Base-by-base conservation (phyloP, 768 basidiomycete genomes). In the Pleurotus ostreatus region DNA sequence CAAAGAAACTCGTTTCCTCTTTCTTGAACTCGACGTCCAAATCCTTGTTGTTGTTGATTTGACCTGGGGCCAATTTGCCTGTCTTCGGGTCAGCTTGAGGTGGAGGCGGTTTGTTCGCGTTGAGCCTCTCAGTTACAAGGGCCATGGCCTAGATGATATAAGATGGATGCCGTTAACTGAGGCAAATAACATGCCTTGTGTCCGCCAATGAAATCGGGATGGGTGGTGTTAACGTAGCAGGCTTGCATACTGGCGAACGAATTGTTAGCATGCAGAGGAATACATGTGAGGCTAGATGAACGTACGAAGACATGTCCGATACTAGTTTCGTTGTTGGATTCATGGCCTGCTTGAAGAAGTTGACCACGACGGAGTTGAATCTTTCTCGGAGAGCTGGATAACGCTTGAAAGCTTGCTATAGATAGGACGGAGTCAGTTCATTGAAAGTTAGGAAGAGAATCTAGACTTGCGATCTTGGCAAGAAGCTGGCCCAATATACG, bases 201-300 rank as follows among this genome's bases (percentile, higher is more conserved):
- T 20, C 97, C 97, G 59, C 86, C 91, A 67, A 99, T 83, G 75
- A 99, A 98, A 73, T 99, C 97, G 1, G 97, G 97, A 68, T 99
- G 97, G 1, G 96, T 98, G 12, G 97, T 98, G 75, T 99, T 99
- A 65, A 99, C 89, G 68, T 98, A 99, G 70, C 94, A 96, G 38
- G 95, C 94, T 76, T 98, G 96, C 94, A 98, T 98, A 37, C 90
- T 94, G 57, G 40, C 23, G 18, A 23, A 47, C 52, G 54, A 48
- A 34, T 49, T 20, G 58, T 62, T 46, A 58, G 22, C 58, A 34
- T 8, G 11, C 11, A 9, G 30, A 9, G 30, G 11, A 11, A 34
- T 34, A 3, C 4, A 30, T 30, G 30, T 34, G 1, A 11, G 9
- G 2, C 30, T 34, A 34, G 30, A 20, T 55, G 40, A 25, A 83